Evolutionary conservation across 768 basidiomycete species (phyloP).

Genomic region (Tricholoma furcatifolium): DNA sequence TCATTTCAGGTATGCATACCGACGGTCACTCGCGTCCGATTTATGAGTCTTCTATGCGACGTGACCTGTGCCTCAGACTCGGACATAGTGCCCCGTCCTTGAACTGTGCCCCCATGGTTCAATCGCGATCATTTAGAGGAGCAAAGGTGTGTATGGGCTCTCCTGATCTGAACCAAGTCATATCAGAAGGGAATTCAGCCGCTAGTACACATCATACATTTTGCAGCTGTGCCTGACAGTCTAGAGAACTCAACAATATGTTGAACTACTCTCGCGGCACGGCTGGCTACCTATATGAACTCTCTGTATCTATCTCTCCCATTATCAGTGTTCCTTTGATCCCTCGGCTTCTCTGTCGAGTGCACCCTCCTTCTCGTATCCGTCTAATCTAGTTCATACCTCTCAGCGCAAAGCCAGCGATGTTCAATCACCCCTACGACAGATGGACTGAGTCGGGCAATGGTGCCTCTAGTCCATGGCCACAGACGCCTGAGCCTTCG

Average conservation of each 20-base stretch:
- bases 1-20: neutral
- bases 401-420: constrained; percentile 1
- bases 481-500: constrained; percentile 40
- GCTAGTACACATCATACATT: too few relatives aligned
- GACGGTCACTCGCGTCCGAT: neutral
- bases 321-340: neutral
- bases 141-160: neutral
- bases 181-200: too few relatives aligned
- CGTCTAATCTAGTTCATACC: neutral
- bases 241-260: neutral
- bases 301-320: neutral
- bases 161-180: neutral
- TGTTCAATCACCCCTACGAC: constrained; percentile 39
- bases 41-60: neutral
- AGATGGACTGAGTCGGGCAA: constrained; percentile 32
- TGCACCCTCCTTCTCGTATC: neutral
- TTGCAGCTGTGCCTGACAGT: too few relatives aligned
- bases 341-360: neutral
- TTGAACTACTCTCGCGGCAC: neutral
- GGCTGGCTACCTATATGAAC: neutral
- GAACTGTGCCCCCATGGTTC: neutral
- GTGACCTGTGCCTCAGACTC: neutral
- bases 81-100: neutral
- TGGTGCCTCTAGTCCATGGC: constrained; percentile 23
- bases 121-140: neutral